A percentile compares a stretch with the other conserved stretches of the same genome.
Conservation (phyloP, 2,329 filamentous ascomycete genomes). For the Alternaria rosae region DNA sequence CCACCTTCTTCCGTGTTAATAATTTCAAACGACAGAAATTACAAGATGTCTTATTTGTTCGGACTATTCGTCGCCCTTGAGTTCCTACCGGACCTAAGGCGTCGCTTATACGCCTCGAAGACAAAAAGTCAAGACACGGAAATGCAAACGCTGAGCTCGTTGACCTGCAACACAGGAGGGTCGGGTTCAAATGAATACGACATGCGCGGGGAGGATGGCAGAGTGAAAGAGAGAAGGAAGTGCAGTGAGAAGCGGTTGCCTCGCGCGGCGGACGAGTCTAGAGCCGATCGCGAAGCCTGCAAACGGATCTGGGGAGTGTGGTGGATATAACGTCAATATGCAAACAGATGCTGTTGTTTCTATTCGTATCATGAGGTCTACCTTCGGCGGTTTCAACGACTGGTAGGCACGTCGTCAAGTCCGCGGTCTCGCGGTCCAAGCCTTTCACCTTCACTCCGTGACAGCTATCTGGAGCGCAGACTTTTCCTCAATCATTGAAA, state of each 20-base stretch:
- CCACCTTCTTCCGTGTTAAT: too few species aligned
- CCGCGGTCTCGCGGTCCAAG: not conserved
- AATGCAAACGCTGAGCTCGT: not conserved
- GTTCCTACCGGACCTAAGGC: not conserved
- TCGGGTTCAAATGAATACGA: not conserved
- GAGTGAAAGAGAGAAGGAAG: not conserved
- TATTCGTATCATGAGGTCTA: not conserved
- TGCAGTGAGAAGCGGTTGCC: too few species aligned
- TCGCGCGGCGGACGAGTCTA: not conserved
- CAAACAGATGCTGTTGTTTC: not conserved
- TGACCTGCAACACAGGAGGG: not conserved
- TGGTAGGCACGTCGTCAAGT: not conserved
- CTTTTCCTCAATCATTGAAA: not conserved
- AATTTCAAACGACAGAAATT: not conserved
- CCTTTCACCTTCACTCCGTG: not conserved
- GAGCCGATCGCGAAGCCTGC: not conserved
- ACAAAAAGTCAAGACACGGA: not conserved
- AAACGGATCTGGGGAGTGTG: not conserved
- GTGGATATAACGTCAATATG: not conserved
- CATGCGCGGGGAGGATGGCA: not conserved
- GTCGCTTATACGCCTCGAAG: not conserved
- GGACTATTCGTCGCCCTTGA: not conserved
- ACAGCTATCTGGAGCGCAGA: not conserved
- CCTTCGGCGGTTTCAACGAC: not conserved
- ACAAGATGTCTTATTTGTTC: not conserved